Evolutionary conservation across 1,284 basidiomycete species (phyloP).

Genomic region (Boletellus sp.): DNA sequence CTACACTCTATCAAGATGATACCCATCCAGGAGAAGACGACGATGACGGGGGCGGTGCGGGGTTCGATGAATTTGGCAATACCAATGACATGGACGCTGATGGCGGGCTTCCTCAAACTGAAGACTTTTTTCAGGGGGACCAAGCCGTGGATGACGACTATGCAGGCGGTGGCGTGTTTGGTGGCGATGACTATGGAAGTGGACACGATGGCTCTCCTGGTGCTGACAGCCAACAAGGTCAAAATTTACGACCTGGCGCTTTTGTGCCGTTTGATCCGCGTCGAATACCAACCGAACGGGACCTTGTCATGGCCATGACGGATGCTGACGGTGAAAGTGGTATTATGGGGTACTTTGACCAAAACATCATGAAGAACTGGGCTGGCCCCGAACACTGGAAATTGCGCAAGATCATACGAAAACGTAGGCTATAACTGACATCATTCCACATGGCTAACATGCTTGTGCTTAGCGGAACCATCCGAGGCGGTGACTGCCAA

Average conservation of each 20-base stretch:
- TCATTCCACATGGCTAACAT: conserved; percentile 4
- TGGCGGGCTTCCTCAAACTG: conserved; percentile 48
- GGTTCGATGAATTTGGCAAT: conserved; percentile 27
- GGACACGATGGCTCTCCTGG: conserved; percentile 40
- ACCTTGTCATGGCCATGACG: conserved; percentile 83
- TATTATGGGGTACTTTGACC: conserved; percentile 95
- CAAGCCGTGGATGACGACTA: conserved; percentile 63
- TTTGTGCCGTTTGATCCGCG: conserved; percentile 81
- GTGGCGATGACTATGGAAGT: conserved; percentile 46
- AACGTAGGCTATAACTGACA: conserved; percentile 48
- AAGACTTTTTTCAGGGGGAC: conserved; percentile 77
- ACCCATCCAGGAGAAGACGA: conserved; percentile 43
- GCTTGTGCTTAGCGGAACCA: conserved; percentile 43
- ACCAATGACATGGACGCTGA: conserved; percentile 44
- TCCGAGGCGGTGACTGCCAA: conserved; percentile 48
- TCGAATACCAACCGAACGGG: conserved; percentile 64
- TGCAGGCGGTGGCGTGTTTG: conserved; percentile 41
- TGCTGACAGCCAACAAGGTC: conserved; percentile 37
- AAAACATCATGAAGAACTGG: conserved; percentile 90
- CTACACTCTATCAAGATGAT: conserved; percentile 53
- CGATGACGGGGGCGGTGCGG: conserved; percentile 43
- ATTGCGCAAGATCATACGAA: conserved; percentile 70
- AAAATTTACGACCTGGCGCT: conserved; percentile 42
- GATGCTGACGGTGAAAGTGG: conserved; percentile 58
- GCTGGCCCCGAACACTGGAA: conserved; percentile 99